Base-by-base conservation (phyloP, 345 rosid species). In the Euphorbia peplus region DNA sequence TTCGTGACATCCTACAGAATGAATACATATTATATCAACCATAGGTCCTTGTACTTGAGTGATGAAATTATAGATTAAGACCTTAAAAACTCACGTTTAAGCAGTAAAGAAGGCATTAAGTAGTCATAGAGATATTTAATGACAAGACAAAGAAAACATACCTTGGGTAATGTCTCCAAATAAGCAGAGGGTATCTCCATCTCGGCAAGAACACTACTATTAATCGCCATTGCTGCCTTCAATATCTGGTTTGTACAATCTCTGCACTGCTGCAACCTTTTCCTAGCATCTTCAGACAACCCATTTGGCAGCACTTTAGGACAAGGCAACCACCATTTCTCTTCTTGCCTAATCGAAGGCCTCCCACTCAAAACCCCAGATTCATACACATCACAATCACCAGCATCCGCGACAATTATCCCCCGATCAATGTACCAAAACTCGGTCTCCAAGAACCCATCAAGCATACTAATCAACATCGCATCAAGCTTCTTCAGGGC, bases 401-500 rank as follows among this genome's bases (percentile, higher is more conserved):
- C 85, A 15, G 76, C 84, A 9, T 90, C 98, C 30, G 85, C 92
- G 21, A 89, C 69, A 65, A 83, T 68, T 42, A 93, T 86, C 57
- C 98, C 96, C 16, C 97, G 91, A 81, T 95, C 98, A 11, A 87
- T 92, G 76, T 92, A 95, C 90, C 90, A 90, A 70, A 95, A 92
- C 70, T 92, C 96, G 0, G 88, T 90, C 53, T 90, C 82, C 19
- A 63, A 64, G 65, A 95, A 95, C 50, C 83, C 87, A 61, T 95
- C 92, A 15, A 95, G 98, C 85, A 88, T 86, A 63, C 80, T 74
- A 52, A 86, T 81, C 79, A 95, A 60, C 95, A 95, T 85, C 0
- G 97, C 96, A 69, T 95, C 99, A 21, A 95, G 96, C 81, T 95
- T 92, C 95, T 82, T 95, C 22, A 95, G 87, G 1, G 99, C 99